Conservation (phyloP, 495 filamentous ascomycete genomes). For the Lentithecium fluviatile region DNA sequence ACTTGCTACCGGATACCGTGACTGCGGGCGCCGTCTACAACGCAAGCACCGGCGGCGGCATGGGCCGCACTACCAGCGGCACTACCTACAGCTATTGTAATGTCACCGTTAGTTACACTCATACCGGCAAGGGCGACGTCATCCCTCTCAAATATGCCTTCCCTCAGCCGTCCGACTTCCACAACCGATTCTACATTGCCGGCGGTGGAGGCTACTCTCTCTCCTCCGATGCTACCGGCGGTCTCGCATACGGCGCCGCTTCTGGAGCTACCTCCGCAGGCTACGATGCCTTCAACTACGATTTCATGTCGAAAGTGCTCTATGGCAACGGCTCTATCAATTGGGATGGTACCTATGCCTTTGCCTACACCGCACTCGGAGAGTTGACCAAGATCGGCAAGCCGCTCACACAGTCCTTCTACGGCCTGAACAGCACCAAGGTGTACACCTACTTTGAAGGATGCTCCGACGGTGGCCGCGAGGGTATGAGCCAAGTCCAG, state of each 20-base stretch:
- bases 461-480: not conserved
- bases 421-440: not conserved
- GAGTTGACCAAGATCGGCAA: constrained; percentile 9
- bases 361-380: not conserved
- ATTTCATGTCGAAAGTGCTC: not conserved
- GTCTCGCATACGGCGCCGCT: constrained; percentile 1
- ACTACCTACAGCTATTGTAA: not conserved
- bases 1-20: not conserved
- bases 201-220: constrained; percentile 3
- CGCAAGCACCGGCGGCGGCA: not conserved
- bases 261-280: not conserved
- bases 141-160: not conserved
- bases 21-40: not conserved
- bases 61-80: not conserved
- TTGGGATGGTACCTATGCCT: not conserved
- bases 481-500: not conserved
- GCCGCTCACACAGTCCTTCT: not conserved
- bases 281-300: not conserved
- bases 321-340: not conserved
- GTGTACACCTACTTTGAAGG: constrained; percentile 4
- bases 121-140: not conserved
- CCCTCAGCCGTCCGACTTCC: constrained; percentile 1
- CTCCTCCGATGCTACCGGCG: not conserved
- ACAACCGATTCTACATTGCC: not conserved
- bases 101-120: constrained; percentile 1